Conservation (phyloP, 768 basidiomycete genomes). For the Suillus weaverae region DNA sequence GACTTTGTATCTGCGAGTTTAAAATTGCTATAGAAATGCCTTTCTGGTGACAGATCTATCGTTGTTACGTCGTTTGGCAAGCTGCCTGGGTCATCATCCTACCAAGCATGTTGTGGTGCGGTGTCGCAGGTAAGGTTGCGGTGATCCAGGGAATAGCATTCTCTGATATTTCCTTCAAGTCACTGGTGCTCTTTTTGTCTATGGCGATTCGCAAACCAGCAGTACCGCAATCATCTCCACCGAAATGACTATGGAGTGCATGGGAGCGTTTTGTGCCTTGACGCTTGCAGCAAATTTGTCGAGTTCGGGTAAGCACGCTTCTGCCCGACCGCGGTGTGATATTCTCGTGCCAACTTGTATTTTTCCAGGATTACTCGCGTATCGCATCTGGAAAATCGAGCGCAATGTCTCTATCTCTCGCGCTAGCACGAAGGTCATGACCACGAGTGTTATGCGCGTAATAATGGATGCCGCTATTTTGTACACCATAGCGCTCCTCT, state of each 20-base stretch:
- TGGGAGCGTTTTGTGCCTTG: slow-evolving; percentile 3
- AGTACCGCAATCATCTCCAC: neutral
- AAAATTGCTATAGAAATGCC: neutral
- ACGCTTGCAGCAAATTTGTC: slow-evolving; percentile 9
- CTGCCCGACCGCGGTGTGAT: neutral
- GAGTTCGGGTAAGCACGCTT: neutral
- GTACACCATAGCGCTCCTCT: slow-evolving; percentile 36
- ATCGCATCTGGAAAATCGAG: neutral
- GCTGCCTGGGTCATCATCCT: slow-evolving; percentile 12
- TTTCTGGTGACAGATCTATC: slow-evolving; percentile 11
- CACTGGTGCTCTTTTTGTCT: slow-evolving; percentile 4
- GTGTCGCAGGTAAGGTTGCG: slow-evolving; percentile 8
- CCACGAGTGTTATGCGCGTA: slow-evolving; percentile 25
- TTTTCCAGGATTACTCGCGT: neutral
- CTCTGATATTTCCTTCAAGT: neutral
- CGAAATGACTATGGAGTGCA: neutral
- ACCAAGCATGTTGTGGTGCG: slow-evolving; percentile 8
- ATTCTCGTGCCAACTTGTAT: neutral
- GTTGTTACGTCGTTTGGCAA: slow-evolving; percentile 18
- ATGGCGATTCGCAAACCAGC: slow-evolving; percentile 6
- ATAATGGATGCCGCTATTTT: slow-evolving; percentile 13
- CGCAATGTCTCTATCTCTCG: neutral
- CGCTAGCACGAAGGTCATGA: neutral
- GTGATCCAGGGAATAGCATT: neutral
- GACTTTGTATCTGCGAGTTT: neutral